Evolutionary conservation across 306 rosid genomes (phyloP).

Genomic region (Hippophae rhamnoides): DNA sequence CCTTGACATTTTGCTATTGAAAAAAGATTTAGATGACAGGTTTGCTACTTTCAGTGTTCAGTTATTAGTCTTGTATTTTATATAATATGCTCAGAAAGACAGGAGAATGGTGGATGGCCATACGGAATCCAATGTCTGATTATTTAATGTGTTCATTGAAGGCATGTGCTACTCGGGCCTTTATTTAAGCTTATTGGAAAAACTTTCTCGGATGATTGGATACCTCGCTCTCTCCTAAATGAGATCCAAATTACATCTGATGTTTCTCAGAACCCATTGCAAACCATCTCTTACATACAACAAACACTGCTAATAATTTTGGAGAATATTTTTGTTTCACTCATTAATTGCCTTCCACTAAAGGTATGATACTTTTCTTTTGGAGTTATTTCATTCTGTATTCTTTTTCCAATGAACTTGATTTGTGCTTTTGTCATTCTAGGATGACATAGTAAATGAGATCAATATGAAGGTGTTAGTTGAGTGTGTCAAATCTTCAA

Average conservation of each 20-base stretch:
- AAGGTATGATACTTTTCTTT: constrained; percentile 28
- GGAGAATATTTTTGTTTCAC: constrained; percentile 58
- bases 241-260: constrained; percentile 21
- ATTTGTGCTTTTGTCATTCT: constrained; percentile 16
- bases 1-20: constrained; percentile 69
- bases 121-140: constrained; percentile 1
- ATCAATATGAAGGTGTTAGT: constrained; percentile 47
- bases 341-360: constrained; percentile 18
- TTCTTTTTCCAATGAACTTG: not conserved
- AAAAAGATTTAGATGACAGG: constrained; percentile 70
- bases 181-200: constrained; percentile 55
- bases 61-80: not conserved
- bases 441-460: constrained; percentile 38
- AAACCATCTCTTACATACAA: constrained; percentile 41
- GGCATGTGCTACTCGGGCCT: constrained; percentile 58
- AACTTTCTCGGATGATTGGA: constrained; percentile 48
- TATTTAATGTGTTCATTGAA: constrained; percentile 28
- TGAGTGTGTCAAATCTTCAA: constrained; percentile 45
- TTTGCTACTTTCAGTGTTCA: constrained; percentile 12
- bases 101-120: no score
- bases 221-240: constrained; percentile 21
- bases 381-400: constrained; percentile 7
- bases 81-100: not conserved
- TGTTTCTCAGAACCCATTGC: constrained; percentile 25
- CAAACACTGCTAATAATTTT: constrained; percentile 69